Evolutionary conservation across 2,329 filamentous ascomycete species (phyloP).

Genomic region (Colletotrichum simmondsii): DNA sequence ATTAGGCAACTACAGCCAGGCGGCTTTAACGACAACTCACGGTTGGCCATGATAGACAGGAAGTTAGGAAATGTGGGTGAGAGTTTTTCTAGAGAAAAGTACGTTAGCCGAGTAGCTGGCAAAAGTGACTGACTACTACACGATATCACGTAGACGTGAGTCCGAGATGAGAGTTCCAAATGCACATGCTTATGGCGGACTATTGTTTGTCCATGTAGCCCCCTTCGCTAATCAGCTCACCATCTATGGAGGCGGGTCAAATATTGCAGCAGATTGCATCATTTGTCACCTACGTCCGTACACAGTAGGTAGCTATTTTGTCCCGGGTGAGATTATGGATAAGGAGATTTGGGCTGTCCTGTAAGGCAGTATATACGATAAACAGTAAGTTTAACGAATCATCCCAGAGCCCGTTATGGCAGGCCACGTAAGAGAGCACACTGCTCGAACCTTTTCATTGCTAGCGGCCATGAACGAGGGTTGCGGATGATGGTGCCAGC

Average conservation of each 20-base stretch:
- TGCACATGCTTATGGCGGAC: background rate
- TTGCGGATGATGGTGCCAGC: background rate
- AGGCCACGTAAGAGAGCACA: background rate
- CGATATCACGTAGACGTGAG: background rate
- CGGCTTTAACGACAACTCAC: background rate
- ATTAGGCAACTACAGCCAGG: slow-evolving; percentile 8
- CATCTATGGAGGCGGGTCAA: background rate
- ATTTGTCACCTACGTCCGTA: background rate
- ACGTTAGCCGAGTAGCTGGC: background rate
- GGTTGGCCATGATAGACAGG: background rate
- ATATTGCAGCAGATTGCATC: background rate
- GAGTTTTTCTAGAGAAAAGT: background rate
- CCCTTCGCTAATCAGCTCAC: background rate
- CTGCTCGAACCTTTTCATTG: no score
- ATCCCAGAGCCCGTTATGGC: background rate
- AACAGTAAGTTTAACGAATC: background rate
- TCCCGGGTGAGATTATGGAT: background rate
- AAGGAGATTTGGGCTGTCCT: background rate
- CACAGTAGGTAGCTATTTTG: background rate
- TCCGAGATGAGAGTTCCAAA: background rate
- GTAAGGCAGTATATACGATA: background rate
- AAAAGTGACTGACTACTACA: background rate
- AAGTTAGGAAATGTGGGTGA: background rate
- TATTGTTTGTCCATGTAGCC: background rate
- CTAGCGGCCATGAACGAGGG: no score